Percentiles rank a stretch among this genome's conserved stretches.
Conservation (phyloP, 768 basidiomycete species). For the Mycena galericulata region DNA sequence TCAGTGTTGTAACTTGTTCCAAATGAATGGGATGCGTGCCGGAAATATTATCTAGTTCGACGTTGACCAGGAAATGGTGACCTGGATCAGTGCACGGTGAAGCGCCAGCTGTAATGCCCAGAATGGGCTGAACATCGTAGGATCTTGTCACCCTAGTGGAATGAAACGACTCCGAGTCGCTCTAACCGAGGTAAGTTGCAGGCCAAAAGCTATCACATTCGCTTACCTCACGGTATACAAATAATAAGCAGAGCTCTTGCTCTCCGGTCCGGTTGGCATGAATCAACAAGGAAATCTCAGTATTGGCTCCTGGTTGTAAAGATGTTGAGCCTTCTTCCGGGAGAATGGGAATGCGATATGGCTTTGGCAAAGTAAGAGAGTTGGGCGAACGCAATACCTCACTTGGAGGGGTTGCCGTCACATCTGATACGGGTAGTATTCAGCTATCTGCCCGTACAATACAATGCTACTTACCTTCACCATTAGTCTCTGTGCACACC, state of each 20-base stretch:
- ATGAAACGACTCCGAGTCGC: conserved; percentile 63
- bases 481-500: conserved; percentile 50
- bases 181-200: conserved; percentile 49
- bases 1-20: conserved; percentile 71
- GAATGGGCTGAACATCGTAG: conserved; percentile 71
- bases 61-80: conserved; percentile 61
- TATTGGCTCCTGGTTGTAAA: conserved; percentile 61
- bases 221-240: conserved; percentile 75
- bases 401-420: conserved; percentile 27
- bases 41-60: conserved; percentile 68
- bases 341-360: conserved; percentile 58
- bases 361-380: conserved; percentile 59
- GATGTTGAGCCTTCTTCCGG: conserved; percentile 36
- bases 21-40: conserved; percentile 57
- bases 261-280: conserved; percentile 63
- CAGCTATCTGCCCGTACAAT: background rate
- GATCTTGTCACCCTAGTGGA: conserved; percentile 64
- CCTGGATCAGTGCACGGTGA: conserved; percentile 64
- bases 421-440: conserved; percentile 13
- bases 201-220: conserved; percentile 12
- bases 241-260: conserved; percentile 68
- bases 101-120: conserved; percentile 64
- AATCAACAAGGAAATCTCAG: conserved; percentile 64
- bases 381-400: conserved; percentile 65
- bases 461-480: conserved; percentile 27